Percentiles rank a stretch among this genome's conserved stretches.
These are phyloP conservation scores for Purshia tridentata DNA, from an alignment of 306 rosid genomes.

Conservation along the genomic window DNA sequence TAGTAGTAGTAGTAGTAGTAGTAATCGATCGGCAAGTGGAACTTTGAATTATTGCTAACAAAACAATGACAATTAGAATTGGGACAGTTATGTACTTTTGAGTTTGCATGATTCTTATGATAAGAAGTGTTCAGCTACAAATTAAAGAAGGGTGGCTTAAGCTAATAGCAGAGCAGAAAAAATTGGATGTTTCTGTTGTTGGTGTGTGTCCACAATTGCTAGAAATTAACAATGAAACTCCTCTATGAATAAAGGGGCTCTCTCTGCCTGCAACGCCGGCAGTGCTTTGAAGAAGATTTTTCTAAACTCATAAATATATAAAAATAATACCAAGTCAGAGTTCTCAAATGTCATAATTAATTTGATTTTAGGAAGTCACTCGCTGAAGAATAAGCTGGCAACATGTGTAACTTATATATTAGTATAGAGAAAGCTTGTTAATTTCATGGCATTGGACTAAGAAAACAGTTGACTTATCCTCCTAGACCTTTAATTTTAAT, in stretches of 20 bases:
- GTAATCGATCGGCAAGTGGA: constrained; percentile 30
- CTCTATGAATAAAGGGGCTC: constrained; percentile 21
- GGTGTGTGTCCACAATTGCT: constrained; percentile 1
- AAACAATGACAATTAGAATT: constrained; percentile 31
- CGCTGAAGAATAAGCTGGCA: neutral
- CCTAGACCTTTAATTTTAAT: neutral
- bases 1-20: neutral
- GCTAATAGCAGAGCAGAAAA: neutral
- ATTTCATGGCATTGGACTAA: neutral
- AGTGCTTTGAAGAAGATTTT: neutral
- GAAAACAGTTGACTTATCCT: constrained; percentile 9
- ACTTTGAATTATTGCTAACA: constrained; percentile 34
- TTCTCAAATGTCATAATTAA: constrained; percentile 16
- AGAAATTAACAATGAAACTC: neutral
- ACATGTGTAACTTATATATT: too few species aligned
- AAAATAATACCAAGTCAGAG: neutral
- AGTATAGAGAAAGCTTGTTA: too few species aligned
- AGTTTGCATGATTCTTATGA: constrained; percentile 34
- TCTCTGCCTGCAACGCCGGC: neutral
- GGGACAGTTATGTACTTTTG: constrained; percentile 25
- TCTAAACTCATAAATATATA: neutral
- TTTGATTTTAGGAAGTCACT: constrained; percentile 44
- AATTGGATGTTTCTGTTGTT: neutral
- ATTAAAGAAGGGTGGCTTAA: too few species aligned
- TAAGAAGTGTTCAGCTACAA: neutral